Evolutionary conservation across 805 yeast genomes (phyloP), one percentile per base, ranked within the genome.

Genomic region (Clavispora fructus): DNA sequence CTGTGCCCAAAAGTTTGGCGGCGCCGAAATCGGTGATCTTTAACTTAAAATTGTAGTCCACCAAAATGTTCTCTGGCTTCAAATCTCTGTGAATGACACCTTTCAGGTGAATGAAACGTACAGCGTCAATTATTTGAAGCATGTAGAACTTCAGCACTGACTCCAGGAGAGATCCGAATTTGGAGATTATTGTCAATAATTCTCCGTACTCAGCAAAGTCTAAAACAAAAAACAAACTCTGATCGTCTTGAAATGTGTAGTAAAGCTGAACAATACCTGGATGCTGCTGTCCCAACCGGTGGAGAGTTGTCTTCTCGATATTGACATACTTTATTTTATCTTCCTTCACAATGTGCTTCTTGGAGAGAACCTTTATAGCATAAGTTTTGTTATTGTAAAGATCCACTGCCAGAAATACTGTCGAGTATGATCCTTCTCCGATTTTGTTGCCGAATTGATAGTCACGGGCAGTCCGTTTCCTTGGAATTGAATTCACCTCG

Each of bases 21-120:
- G 98, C 96, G 10, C 99, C 99, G 65, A 94, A 94, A 67, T 94
- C 99, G 1, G 98, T 94, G 46, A 94, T 83, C 78, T 91, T 89
- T 49, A 94, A 68, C 57, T 87, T 83, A 79, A 91, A 88, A 46
- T 88, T 94, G 50, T 81, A 81, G 59, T 87, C 92, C 40, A 94
- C 77, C 54, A 92, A 64, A 41, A 92, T 86, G 61, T 92, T 92
- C 58, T 92, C 99, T 0, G 99, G 99, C 64, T 92, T 92, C 58
- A 94, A 69, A 66, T 94, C 99, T 51, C 99, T 75, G 62, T 92
- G 99, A 16, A 94, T 86, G 10, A 92, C 87, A 0, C 96, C 97
- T 55, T 82, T 85, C 47, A 80, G 78, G 62, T 94, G 98, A 70
- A 92, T 90, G 67, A 85, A 94, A 49, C 79, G 81, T 17, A 94